Conservation (phyloP, 768 basidiomycete genomes). For the Amanita fuliginea region DNA sequence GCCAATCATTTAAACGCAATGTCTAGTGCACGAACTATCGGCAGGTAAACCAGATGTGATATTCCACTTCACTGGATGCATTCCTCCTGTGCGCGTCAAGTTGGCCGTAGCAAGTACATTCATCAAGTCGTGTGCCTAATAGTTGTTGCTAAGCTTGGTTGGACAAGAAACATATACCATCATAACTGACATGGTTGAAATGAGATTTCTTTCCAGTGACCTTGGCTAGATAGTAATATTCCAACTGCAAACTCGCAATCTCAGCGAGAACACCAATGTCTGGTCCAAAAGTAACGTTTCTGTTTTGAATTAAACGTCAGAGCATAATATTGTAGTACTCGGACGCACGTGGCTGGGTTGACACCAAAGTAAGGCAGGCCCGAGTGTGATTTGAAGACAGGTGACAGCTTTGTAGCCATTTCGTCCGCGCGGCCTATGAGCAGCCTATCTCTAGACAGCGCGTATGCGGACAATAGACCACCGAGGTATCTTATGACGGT, state of each 20-base stretch:
- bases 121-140: conserved; percentile 39
- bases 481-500: conserved; percentile 88
- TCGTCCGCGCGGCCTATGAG: conserved; percentile 68
- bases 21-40: conserved; percentile 28
- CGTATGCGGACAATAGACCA: conserved; percentile 76
- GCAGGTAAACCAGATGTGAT: conserved; percentile 31
- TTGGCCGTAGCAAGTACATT: conserved; percentile 35
- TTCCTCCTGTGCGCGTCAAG: conserved; percentile 37
- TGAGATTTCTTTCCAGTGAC: conserved; percentile 61
- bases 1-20: not conserved
- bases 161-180: not conserved
- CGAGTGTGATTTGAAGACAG: conserved; percentile 56
- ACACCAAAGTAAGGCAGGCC: conserved; percentile 67
- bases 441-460: conserved; percentile 52
- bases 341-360: conserved; percentile 46
- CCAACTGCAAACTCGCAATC: conserved; percentile 72
- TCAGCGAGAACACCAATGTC: conserved; percentile 55
- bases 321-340: not conserved
- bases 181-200: conserved; percentile 36
- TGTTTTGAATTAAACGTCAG: conserved; percentile 8
- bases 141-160: not conserved
- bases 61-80: conserved; percentile 56
- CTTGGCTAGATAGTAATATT: conserved; percentile 77
- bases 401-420: conserved; percentile 60
- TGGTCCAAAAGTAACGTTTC: conserved; percentile 12